These are phyloP conservation scores for Auricularia sp. DNA, from an alignment of 768 basidiomycete genomes.

Conservation along the genomic window DNA sequence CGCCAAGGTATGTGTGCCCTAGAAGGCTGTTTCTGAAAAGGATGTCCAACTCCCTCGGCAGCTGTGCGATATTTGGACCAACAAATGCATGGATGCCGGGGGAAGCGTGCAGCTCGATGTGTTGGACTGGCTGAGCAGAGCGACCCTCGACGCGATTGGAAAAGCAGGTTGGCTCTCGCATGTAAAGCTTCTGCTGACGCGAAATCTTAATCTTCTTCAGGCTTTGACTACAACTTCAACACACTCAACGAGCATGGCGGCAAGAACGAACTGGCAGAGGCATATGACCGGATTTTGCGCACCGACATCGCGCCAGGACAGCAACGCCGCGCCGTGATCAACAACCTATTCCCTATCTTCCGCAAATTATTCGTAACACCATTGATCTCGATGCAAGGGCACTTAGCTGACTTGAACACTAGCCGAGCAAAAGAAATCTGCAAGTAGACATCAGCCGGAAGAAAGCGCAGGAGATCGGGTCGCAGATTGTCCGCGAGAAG, in stretches of 20 bases:
- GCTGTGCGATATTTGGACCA: slow-evolving; percentile 15
- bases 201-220: slow-evolving; percentile 12
- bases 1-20: slow-evolving; percentile 25
- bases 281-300: slow-evolving; percentile 23
- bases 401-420: no score
- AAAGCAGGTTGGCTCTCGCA: slow-evolving; percentile 10
- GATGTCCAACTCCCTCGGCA: neutral
- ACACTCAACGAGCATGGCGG: no score
- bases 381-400: no score
- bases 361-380: neutral
- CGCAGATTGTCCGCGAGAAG: neutral
- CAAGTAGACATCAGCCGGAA: neutral
- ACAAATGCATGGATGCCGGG: neutral
- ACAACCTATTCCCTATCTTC: neutral
- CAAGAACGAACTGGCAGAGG: slow-evolving; percentile 3
- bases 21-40: neutral
- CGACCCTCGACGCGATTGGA: slow-evolving; percentile 16
- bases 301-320: slow-evolving; percentile 7
- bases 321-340: slow-evolving; percentile 20
- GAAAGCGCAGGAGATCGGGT: neutral
- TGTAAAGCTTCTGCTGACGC: neutral
- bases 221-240: slow-evolving; percentile 23
- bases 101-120: slow-evolving; percentile 19
- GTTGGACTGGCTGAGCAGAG: slow-evolving; percentile 23
- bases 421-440: slow-evolving; percentile 6